Evolutionary conservation across 208 protist species (phyloP), one percentile per base, ranked within the genome.

Genomic region (Trypanosomatidae sp.): DNA sequence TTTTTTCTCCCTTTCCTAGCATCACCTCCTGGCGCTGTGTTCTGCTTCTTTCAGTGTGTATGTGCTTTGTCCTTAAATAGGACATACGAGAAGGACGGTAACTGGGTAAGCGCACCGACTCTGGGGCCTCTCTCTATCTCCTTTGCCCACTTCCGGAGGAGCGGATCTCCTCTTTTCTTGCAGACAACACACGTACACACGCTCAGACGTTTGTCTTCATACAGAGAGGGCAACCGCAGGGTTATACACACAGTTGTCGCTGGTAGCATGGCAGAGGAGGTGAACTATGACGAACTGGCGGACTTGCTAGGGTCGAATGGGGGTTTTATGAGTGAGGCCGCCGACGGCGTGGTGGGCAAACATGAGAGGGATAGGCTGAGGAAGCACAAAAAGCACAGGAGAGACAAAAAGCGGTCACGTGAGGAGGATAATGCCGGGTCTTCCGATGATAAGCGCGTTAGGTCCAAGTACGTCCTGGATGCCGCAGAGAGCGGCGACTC

Each of bases 201-300:
- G 28, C 39, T 65, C 39, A 39, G 60, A 47, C 9, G 15, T 8
- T 36, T 30, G 36, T 47, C 60, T 7, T 25, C 19, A 64, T 13
- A 64, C 15, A 65, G 39, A 47, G 60, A 65, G 60, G 60, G 22
- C 33, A 47, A 46, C 17, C 4, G 22, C 33, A 10, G 33, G 25
- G 9, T 55, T 33, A 36, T 55, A 39, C 12, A 25, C 60, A 25
- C 19, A 65, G 36, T 47, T 65, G 17, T 47, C 60, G 43, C n/a
- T 6, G 25, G 52, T 36, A 67, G 64, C 68, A 93, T 92, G 86
- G 41, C 82, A 6, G 89, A 91, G 46, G 85, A 91, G 72, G 72
- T 92, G 5, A 89, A 92, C 76, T 80, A 92, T 59, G 82, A 84
- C 62, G 89, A 96, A 59, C 84, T 94, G 80, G 83, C 84, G 53